A percentile compares a stretch with the other conserved stretches of the same genome.
Evolutionary conservation across 768 basidiomycete species (phyloP).

Genomic region (Leccinum disarticulatum): DNA sequence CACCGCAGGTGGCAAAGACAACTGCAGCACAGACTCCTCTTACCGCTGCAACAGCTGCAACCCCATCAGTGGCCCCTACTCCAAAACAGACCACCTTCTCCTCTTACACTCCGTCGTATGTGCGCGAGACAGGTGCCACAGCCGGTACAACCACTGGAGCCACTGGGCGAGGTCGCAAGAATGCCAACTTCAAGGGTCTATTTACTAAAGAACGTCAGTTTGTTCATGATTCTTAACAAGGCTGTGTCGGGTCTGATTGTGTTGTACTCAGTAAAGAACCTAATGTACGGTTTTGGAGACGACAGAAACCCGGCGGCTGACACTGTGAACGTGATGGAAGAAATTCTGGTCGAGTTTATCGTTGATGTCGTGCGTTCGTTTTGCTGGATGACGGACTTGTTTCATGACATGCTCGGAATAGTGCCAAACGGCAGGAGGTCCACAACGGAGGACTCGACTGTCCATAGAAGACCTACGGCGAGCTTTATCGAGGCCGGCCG

Average conservation of each 20-base stretch:
- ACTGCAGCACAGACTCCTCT: slow-evolving; percentile 4
- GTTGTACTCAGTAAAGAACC: slow-evolving; percentile 58
- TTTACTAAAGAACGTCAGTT: slow-evolving; percentile 80
- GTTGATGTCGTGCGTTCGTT: slow-evolving; percentile 73
- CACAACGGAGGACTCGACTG: slow-evolving; percentile 68
- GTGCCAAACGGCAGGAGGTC: slow-evolving; percentile 74
- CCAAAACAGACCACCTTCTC: slow-evolving; percentile 51
- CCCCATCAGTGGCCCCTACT: slow-evolving; percentile 32
- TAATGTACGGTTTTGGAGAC: slow-evolving; percentile 96
- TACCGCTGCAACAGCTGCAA: slow-evolving; percentile 27
- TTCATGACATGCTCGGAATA: slow-evolving; percentile 30
- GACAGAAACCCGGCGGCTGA: slow-evolving; percentile 86
- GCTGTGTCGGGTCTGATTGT: slow-evolving; percentile 13
- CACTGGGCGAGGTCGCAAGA: slow-evolving; percentile 55
- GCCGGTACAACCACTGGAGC: slow-evolving; percentile 39
- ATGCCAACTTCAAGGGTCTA: slow-evolving; percentile 68
- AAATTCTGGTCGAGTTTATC: slow-evolving; percentile 89
- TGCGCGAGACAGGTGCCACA: slow-evolving; percentile 45
- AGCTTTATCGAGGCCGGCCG: slow-evolving; percentile 79
- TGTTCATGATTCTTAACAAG: background rate
- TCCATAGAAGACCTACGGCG: slow-evolving; percentile 85
- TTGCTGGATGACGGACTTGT: slow-evolving; percentile 2
- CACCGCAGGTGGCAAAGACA: too few relatives aligned
- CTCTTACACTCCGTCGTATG: slow-evolving; percentile 52
- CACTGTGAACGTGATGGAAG: slow-evolving; percentile 90